These are phyloP conservation scores for Fistulinella prunicolor DNA, from an alignment of 768 basidiomycete species.

Conservation along the genomic window DNA sequence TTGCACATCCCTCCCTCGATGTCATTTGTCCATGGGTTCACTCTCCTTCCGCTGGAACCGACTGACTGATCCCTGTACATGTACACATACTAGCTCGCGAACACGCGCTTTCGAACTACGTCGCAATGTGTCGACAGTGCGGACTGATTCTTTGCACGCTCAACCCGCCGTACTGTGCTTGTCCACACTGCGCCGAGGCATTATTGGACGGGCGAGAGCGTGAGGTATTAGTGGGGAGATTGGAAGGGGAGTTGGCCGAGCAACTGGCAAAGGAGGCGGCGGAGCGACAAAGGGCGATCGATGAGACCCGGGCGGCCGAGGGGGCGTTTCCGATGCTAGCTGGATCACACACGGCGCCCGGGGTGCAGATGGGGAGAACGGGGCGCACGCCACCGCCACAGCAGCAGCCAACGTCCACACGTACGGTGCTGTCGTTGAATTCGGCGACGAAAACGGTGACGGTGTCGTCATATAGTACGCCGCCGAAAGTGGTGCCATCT, in stretches of 20 bases:
- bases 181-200: conserved; percentile 48
- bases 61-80: not conserved
- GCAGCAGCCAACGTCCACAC: conserved; percentile 36
- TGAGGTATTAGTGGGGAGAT: conserved; percentile 36
- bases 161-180: conserved; percentile 52
- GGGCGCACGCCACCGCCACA: conserved; percentile 20
- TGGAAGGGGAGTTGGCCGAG: conserved; percentile 44
- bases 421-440: conserved; percentile 60
- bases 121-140: conserved; percentile 53
- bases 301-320: conserved; percentile 47
- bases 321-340: conserved; percentile 62
- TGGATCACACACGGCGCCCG: conserved; percentile 7
- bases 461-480: conserved; percentile 49
- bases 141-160: conserved; percentile 61
- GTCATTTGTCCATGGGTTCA: no score
- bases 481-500: conserved; percentile 31
- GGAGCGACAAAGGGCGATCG: conserved; percentile 43
- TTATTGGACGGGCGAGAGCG: conserved; percentile 38
- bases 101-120: conserved; percentile 57
- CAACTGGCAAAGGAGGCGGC: conserved; percentile 47
- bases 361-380: no score
- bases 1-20: no score
- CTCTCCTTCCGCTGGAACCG: no score
- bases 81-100: conserved; percentile 42
- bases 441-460: conserved; percentile 49